Evolutionary conservation across 2,329 filamentous ascomycete genomes (phyloP), one percentile per base, ranked within the genome.

Genomic region (Ophiostoma ulmi): DNA sequence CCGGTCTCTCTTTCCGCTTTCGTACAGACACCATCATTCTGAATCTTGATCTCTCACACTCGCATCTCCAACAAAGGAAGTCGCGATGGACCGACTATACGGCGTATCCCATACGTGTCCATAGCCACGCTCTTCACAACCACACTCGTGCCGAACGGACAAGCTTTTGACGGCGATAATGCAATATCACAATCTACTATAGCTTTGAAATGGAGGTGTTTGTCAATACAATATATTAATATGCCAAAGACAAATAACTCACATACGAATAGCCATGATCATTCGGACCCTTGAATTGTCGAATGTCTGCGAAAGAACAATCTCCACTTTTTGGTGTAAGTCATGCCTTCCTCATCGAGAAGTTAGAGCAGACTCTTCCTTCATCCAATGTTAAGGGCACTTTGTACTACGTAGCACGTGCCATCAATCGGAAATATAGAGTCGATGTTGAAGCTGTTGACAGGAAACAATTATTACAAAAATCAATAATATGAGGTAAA

Each of bases 241-340:
- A 48, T 20, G 44, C 17, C 44, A 48, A 5, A n/a, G 44, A 20
- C 52, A 58, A 58, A 26, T 1, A 31, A 31, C 31, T 31, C 31
- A 31, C 31, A 31, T 31, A 31, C 31, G 31, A 31, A 31, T 31
- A 31, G 31, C 31, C 31, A 31, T 3, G 31, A 31, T 31, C 31
- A 31, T 31, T 31, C 31, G 31, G 31, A 31, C 31, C 31, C 1
- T 31, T 31, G 31, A 31, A 31, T 3, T 31, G 11, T 17, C 22
- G 52, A 44, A 44, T 5, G n/a, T 58, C 22, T 35, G 58, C 26
- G 5, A 31, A 61, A 10, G 11, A 31, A 5, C 26, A 22, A 22
- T 65, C 63, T 39, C 63, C 63, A 65, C 63, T 65, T 65, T 65
- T 65, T 39, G 36, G 63, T 65, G 63, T 65, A 65, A 65, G 63